Conservation (phyloP, 306 rosid genomes). For the Trifolium repens region DNA sequence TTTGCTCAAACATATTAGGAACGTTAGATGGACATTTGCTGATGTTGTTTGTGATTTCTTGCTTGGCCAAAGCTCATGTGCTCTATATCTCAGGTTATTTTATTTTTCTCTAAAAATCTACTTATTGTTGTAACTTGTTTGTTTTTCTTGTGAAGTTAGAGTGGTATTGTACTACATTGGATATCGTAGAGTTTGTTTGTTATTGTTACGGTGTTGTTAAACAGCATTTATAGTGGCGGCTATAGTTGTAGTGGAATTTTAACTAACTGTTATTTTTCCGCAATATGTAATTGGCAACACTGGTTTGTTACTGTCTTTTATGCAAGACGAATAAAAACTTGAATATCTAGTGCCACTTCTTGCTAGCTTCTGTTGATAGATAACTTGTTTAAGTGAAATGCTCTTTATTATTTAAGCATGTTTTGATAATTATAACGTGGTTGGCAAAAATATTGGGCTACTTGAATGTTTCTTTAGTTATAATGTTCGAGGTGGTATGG, state of each 20-base stretch:
- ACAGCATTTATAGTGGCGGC: background rate
- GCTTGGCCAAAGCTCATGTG: conserved; percentile 90
- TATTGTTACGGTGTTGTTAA: background rate
- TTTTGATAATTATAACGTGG: conserved; percentile 5
- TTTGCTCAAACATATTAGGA: conserved; percentile 90
- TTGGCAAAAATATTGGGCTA: background rate
- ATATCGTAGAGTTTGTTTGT: background rate
- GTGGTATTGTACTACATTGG: background rate
- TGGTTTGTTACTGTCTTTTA: background rate
- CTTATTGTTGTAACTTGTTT: background rate
- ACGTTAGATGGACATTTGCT: conserved; percentile 91
- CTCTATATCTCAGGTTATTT: conserved; percentile 84
- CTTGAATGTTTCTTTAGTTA: background rate
- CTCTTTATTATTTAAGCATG: background rate
- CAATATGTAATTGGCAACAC: background rate
- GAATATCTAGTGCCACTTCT: background rate
- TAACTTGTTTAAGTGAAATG: conserved; percentile 6
- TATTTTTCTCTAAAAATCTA: conserved; percentile 8
- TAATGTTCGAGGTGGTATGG: background rate
- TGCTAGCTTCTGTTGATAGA: conserved; percentile 5
- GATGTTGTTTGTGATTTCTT: conserved; percentile 89
- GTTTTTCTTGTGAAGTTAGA: conserved; percentile 25
- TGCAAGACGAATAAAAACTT: background rate
- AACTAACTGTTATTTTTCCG: background rate
- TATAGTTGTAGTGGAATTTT: background rate